phyloP scores from a whole-genome alignment of 83 land plant species.

The Diphasiastrum complanatum region DNA sequence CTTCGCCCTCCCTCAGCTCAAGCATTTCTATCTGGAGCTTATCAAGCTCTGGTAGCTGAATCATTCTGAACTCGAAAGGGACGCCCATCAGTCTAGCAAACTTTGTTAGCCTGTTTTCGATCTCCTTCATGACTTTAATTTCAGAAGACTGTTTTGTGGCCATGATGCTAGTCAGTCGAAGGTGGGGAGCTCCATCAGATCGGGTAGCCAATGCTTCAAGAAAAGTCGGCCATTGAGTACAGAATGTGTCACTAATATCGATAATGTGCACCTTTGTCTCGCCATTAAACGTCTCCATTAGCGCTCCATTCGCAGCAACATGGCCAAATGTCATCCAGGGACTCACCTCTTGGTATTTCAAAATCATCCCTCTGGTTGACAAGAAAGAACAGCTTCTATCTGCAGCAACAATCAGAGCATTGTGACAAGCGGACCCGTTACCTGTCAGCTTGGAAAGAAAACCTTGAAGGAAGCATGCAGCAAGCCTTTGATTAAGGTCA shows the following conservation, averaged over 20 bases:
- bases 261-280: slow-evolving; percentile 60
- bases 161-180: slow-evolving; percentile 52
- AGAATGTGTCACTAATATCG: slow-evolving; percentile 69
- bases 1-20: slow-evolving; percentile 40
- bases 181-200: slow-evolving; percentile 60
- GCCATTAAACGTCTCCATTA: slow-evolving; percentile 66
- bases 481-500: too few relatives aligned
- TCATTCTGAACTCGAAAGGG: slow-evolving; percentile 53
- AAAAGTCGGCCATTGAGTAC: slow-evolving; percentile 95
- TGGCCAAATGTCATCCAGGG: slow-evolving; percentile 95
- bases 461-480: slow-evolving; percentile 23
- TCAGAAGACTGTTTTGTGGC: slow-evolving; percentile 19
- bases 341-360: slow-evolving; percentile 73
- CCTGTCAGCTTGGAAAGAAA: slow-evolving; percentile 25
- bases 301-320: slow-evolving; percentile 70
- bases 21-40: slow-evolving; percentile 33
- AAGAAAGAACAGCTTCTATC: slow-evolving; percentile 55
- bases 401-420: slow-evolving; percentile 45
- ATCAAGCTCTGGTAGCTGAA: slow-evolving; percentile 40
- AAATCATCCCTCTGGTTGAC: slow-evolving; percentile 47
- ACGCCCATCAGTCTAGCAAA: slow-evolving; percentile 86
- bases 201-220: slow-evolving; percentile 74
- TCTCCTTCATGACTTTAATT: slow-evolving; percentile 51
- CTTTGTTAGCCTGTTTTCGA: slow-evolving; percentile 61
- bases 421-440: slow-evolving; percentile 34